Evolutionary conservation across 805 yeast genomes (phyloP).

Genomic region (Wickerhamomyces mucosus): DNA sequence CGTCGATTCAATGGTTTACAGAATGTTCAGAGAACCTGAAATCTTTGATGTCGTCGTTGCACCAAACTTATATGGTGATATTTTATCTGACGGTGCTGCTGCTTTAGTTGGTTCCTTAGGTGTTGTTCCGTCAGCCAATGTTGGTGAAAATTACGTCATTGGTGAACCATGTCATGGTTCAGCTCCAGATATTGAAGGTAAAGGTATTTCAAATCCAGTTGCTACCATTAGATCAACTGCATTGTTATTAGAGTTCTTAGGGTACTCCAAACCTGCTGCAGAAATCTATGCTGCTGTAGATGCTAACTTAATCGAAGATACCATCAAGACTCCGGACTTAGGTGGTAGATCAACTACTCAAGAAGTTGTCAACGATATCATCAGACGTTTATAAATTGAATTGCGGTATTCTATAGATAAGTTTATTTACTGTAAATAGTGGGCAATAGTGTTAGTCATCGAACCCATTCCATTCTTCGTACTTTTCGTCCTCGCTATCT

Average conservation of each 20-base stretch:
- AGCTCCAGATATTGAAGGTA: slow-evolving; percentile 97
- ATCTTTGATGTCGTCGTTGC: slow-evolving; percentile 97
- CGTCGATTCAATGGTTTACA: slow-evolving; percentile 98
- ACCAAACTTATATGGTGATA: slow-evolving; percentile 97
- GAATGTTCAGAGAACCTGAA: slow-evolving; percentile 97
- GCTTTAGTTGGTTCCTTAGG: slow-evolving; percentile 97
- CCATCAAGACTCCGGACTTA: slow-evolving; percentile 79
- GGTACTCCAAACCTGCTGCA: slow-evolving; percentile 82
- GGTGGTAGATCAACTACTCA: slow-evolving; percentile 87
- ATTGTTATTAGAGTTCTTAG: slow-evolving; percentile 94
- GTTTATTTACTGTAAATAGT: too few relatives aligned
- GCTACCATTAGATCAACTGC: slow-evolving; percentile 98
- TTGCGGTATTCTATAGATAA: too few relatives aligned
- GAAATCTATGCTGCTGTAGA: slow-evolving; percentile 91
- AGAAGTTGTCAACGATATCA: slow-evolving; percentile 78
- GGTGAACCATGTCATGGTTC: slow-evolving; percentile 99
- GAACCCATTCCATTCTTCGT: slow-evolving; percentile 29
- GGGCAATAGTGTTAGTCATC: too few relatives aligned
- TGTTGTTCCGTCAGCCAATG: slow-evolving; percentile 96
- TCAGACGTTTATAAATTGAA: slow-evolving; percentile 25
- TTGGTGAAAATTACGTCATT: slow-evolving; percentile 90
- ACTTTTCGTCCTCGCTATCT: too few relatives aligned
- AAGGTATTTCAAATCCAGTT: slow-evolving; percentile 89
- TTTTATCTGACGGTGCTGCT: slow-evolving; percentile 95
- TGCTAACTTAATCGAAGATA: slow-evolving; percentile 75